Evolutionary conservation across 2,329 filamentous ascomycete genomes (phyloP).

Genomic region (Curvularia verruculosa): DNA sequence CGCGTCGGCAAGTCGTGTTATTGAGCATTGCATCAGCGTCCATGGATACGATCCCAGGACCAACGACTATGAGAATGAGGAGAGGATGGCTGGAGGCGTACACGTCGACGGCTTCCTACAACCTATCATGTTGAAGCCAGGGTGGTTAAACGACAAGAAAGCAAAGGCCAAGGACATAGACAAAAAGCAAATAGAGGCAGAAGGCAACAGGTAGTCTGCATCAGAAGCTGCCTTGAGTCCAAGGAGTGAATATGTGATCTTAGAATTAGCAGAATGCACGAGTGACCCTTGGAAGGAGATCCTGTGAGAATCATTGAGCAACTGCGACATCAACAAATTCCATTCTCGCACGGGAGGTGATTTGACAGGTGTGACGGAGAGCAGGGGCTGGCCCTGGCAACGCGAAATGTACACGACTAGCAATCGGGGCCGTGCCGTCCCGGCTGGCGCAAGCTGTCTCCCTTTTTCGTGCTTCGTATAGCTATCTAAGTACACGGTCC

Average conservation of each 20-base stretch:
- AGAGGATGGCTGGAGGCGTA: conserved; percentile 62
- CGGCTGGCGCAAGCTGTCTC: neutral
- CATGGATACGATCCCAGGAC: conserved; percentile 53
- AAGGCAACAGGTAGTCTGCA: neutral
- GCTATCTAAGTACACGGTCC: neutral
- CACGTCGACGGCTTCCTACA: conserved; percentile 72
- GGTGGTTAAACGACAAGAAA: conserved; percentile 36
- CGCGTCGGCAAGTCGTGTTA: conserved; percentile 35
- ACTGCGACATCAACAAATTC: neutral
- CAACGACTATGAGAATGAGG: conserved; percentile 55
- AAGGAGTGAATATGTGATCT: neutral
- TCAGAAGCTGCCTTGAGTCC: conserved; percentile 3
- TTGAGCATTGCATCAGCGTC: conserved; percentile 54
- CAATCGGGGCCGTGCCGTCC: neutral
- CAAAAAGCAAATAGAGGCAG: conserved; percentile 24
- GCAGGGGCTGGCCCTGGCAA: too few relatives aligned
- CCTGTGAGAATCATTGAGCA: neutral
- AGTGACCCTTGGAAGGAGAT: neutral
- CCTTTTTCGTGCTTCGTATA: too few relatives aligned
- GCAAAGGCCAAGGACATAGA: conserved; percentile 25
- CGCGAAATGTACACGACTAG: neutral
- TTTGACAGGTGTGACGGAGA: neutral
- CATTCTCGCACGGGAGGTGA: neutral
- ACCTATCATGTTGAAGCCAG: conserved; percentile 53
- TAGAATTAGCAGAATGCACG: neutral